Evolutionary conservation across 1,284 basidiomycete species (phyloP), one percentile per base, ranked within the genome.

Genomic region (Stygiomarasmius scandens): DNA sequence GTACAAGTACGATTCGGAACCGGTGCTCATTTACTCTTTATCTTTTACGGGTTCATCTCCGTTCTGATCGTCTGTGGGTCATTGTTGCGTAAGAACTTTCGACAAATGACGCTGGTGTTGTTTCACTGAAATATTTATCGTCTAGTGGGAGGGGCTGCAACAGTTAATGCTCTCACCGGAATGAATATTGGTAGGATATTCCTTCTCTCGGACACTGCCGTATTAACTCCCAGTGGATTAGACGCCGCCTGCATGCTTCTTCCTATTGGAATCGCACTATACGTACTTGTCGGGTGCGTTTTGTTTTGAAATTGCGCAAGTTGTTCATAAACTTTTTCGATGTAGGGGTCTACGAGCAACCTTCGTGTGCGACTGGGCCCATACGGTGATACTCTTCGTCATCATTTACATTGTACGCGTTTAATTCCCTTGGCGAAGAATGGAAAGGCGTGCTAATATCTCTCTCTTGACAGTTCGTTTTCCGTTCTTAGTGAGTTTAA

Each of bases 1-100:
- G 83, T 89, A 52, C 77, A 78, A 61, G 73, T 67, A 0, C 80
- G 89, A 14, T 91, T 89, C 73, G 90, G 89, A 0, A 84, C 74
- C 2, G 64, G 71, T 0, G 79, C 80, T 0, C 89, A 91, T 63
- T 60, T 86, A 9, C 71, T 85, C 11, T 90, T 90, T 69, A 78
- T 84, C 3, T 85, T 84, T 70, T 90, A 89, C 64, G 85, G 75
- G 2, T 74, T 90, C 24, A 71, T 83, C 0, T 88, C 85, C 60
- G 86, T 85, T 64, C 69, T 87, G 58, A 75, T 88, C 38, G 83
- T 86, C 9, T 83, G 80, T 56, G 75, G 78, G 54, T 82, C 75
- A 63, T 70, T 83, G 16, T 77, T 81, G 36, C 77, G 78, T 81
- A 61, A 5, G n/a, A 49, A 22, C 20, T 2, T 12, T 50, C 34